phyloP scores from a whole-genome alignment of 805 yeast species.

The Jamesozyma lodderae region DNA sequence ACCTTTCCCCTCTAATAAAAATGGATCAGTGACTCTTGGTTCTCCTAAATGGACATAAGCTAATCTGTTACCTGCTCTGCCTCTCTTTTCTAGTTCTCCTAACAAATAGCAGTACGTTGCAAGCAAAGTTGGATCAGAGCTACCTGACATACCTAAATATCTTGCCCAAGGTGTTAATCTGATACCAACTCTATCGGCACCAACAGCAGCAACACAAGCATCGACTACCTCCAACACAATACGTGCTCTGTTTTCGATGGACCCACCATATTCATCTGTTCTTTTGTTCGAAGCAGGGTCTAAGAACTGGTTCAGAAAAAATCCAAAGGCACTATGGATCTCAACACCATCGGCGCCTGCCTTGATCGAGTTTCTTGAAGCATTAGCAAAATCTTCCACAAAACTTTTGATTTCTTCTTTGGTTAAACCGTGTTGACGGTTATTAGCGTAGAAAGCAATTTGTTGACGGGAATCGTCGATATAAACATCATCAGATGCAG shows the following conservation, averaged over 20 bases:
- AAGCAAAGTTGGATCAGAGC: constrained; percentile 19
- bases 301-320: constrained; percentile 46
- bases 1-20: constrained; percentile 16
- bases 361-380: constrained; percentile 33
- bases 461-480: constrained; percentile 28
- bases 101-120: constrained; percentile 33
- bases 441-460: constrained; percentile 28
- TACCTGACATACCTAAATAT: constrained; percentile 34
- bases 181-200: constrained; percentile 41
- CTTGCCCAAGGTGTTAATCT: constrained; percentile 40
- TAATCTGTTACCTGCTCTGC: constrained; percentile 25
- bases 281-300: constrained; percentile 37
- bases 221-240: constrained; percentile 41
- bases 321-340: constrained; percentile 60
- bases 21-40: constrained; percentile 31
- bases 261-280: constrained; percentile 47
- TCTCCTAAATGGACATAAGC: constrained; percentile 37
- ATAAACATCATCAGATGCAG: constrained; percentile 32
- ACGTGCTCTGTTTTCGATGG: constrained; percentile 40
- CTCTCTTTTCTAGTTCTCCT: constrained; percentile 31
- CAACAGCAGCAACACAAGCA: constrained; percentile 40
- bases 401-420: constrained; percentile 33
- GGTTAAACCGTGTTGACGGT: constrained; percentile 24
- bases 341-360: constrained; percentile 51
- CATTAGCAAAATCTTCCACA: constrained; percentile 34